Percentiles rank a stretch among this genome's conserved stretches.
Conservation (phyloP, 306 rosid genomes). For the Purshia tridentata region DNA sequence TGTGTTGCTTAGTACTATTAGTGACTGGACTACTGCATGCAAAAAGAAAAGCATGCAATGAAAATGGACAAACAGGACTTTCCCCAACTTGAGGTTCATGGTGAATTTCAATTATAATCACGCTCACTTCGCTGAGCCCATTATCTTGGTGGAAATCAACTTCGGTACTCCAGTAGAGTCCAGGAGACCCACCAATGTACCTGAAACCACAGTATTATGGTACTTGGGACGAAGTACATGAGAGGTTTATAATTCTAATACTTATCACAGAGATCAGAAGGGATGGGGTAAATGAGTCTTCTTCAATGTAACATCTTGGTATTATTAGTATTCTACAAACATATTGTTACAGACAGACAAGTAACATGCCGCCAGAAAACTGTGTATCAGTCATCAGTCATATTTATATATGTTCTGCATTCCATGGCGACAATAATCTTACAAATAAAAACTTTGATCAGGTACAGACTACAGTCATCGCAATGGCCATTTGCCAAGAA, state of each 20-base stretch:
- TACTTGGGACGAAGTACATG: no score
- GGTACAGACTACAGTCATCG: not conserved
- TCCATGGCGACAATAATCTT: not conserved
- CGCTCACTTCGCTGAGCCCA: no score
- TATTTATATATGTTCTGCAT: not conserved
- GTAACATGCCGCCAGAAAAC: not conserved
- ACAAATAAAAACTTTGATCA: constrained; percentile 6
- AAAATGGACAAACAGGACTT: not conserved
- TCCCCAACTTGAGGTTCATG: no score
- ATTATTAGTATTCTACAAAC: not conserved
- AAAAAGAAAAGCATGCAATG: not conserved
- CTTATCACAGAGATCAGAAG: no score
- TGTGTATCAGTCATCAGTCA: constrained; percentile 1
- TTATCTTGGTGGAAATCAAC: no score
- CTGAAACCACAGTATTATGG: no score
- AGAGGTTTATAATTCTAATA: no score
- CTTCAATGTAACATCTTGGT: no score
- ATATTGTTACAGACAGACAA: constrained; percentile 22
- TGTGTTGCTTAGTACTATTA: not conserved
- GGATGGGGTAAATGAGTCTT: not conserved
- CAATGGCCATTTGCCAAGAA: constrained; percentile 10
- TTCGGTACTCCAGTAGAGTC: no score
- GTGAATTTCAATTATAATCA: no score
- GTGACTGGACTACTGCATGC: not conserved
- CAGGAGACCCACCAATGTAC: no score